Base-by-base conservation (phyloP, 257 asterid species). In the Plantago ovata region DNA sequence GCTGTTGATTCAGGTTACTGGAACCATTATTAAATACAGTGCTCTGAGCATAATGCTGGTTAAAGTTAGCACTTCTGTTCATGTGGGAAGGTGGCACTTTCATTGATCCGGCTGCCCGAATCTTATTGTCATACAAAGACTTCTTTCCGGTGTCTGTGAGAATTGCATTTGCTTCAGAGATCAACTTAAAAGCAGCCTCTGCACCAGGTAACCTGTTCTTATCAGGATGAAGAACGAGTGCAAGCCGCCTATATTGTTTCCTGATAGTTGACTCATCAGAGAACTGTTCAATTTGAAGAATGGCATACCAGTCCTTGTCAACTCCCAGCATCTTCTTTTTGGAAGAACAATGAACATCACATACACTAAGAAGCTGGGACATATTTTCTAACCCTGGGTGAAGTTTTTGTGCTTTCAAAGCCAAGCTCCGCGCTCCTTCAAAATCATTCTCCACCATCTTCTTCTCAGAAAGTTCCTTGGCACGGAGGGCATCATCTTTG, bases 171-270 rank as follows among this genome's bases (percentile, higher is more conserved):
- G 97, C 97, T 75, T 89, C 89, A 32, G 84, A 83, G 61, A 89
- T 74, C 66, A 89, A 77, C 78, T 89, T 84, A 68, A 89, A 86
- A 71, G 97, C 95, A 48, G 92, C 86, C 73, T 89, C 97, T 15
- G 95, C 94, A 54, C 97, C 97, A 33, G 94, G 89, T 36, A 84
- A 84, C 54, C 80, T 77, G 80, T 85, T 89, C 72, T 89, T 89
- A 70, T 89, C 97, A 42, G 97, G 97, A 75, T 89, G 97, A 57
- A 89, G 92, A 41, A 64, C 40, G 21, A 89, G 92, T 55, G 95
- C 95, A 56, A 89, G 89, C 69, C 76, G 81, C 42, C 95, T 77
- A 64, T 83, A 85, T 62, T 85, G 94, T 69, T 84, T 89, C 82
- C 57, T 81, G 51, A 89, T 64, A 44, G 72, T 60, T 46, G 28